Percentiles rank a stretch among this genome's conserved stretches.
phyloP scores from a whole-genome alignment of 1,284 basidiomycete species.

The Marasmius tenuissimus region DNA sequence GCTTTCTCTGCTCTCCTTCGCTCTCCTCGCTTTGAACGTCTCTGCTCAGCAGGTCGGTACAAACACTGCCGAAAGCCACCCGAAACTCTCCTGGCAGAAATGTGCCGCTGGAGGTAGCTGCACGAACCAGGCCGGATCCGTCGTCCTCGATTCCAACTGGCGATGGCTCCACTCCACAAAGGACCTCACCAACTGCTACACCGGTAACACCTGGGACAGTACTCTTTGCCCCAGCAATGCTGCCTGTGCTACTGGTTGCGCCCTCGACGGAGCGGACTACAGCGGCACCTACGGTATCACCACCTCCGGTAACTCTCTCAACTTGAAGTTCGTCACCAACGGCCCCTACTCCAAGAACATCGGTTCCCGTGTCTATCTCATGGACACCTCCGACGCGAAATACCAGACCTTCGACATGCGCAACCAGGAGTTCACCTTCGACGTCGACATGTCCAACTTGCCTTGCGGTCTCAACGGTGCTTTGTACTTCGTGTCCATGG shows the following conservation, averaged over 20 bases:
- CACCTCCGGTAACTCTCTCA: constrained; percentile 44
- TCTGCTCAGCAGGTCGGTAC: constrained; percentile 6
- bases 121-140: constrained; percentile 25
- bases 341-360: constrained; percentile 32
- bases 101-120: constrained; percentile 41
- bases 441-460: constrained; percentile 55
- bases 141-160: constrained; percentile 50
- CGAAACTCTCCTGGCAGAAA: constrained; percentile 34
- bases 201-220: constrained; percentile 36
- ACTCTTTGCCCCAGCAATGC: constrained; percentile 29
- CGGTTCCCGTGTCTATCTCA: constrained; percentile 57
- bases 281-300: constrained; percentile 37
- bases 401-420: constrained; percentile 54
- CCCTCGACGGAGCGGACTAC: constrained; percentile 44
- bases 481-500: constrained; percentile 50
- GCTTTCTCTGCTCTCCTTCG: constrained; percentile 6
- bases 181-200: constrained; percentile 41
- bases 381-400: constrained; percentile 35
- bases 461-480: constrained; percentile 58
- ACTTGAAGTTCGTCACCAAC: constrained; percentile 49
- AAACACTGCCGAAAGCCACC: constrained; percentile 26
- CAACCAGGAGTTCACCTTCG: constrained; percentile 59
- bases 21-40: constrained; percentile 1
- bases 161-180: constrained; percentile 44
- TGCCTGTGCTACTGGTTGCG: constrained; percentile 28